Base-by-base conservation (phyloP, 2,329 filamentous ascomycete species). In the Fusarium redolens region DNA sequence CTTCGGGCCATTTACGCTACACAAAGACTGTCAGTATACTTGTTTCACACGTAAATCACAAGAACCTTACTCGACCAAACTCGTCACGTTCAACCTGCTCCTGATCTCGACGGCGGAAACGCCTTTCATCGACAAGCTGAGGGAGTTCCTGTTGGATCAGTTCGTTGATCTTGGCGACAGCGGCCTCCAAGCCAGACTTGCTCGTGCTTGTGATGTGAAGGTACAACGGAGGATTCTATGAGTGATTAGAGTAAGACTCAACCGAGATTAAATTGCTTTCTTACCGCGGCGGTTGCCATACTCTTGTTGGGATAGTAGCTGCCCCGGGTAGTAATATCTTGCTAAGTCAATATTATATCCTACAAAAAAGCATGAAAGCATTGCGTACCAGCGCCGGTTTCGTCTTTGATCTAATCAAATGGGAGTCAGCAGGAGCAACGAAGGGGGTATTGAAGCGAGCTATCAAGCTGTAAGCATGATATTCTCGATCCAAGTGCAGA, bases 361-460 rank as follows among this genome's bases (percentile, higher is more conserved):
- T 85, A 83, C 83, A 78, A 82, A 41, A 63, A 61, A 40, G 48
- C 69, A 57, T 57, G 65, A 85, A 86, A 82, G 54, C 63, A 65
- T 64, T 85, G 90, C 95, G 92, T 99, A 99, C 96, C 96, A 89
- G 96, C 96, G 89, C 96, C 96, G 92, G 96, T 98, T 81, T 98
- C 94, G 87, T 98, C 96, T 92, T 97, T 97, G 81, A 99, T 99
- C 96, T 99, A 95, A 93, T 93, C 91, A 96, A 90, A 91, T 88
- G 85, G 88, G 92, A 90, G 95, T 98, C 91, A 98, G 95, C 94
- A 96, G 91, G 91, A 94, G 93, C 90, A 92, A 93, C 90, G 91
- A 90, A 92, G 90, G 88, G 86, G 82, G 83, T 80, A 82, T 82
- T 83, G 84, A 84, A 84, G 82, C 82, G 84, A 89, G 90, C 91